These are phyloP conservation scores for Davidsoniella eucalypti DNA, from an alignment of 2,329 filamentous ascomycete species.

Conservation along the genomic window DNA sequence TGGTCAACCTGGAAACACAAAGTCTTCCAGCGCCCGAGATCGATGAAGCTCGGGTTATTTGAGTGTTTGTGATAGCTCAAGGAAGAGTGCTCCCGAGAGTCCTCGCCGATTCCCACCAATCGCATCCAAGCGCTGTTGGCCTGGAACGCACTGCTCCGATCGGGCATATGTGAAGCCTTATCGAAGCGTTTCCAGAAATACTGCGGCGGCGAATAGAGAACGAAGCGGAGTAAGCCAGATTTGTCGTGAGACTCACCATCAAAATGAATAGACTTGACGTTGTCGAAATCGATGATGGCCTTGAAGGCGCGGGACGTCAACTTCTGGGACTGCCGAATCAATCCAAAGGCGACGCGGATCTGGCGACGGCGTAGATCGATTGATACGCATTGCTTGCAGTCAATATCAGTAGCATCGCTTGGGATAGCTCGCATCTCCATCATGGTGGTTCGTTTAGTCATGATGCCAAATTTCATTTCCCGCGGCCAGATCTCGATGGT, in stretches of 20 bases:
- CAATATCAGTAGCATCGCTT: slow-evolving; percentile 3
- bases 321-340: neutral
- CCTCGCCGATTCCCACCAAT: slow-evolving; percentile 25
- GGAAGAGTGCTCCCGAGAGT: slow-evolving; percentile 15
- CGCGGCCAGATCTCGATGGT: neutral
- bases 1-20: slow-evolving; percentile 30
- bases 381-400: slow-evolving; percentile 4
- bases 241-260: neutral
- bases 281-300: slow-evolving; percentile 27
- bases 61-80: slow-evolving; percentile 24
- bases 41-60: slow-evolving; percentile 23
- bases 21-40: slow-evolving; percentile 41
- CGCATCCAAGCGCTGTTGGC: slow-evolving; percentile 25
- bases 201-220: slow-evolving; percentile 26
- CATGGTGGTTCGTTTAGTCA: neutral
- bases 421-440: slow-evolving; percentile 8
- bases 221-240: slow-evolving; percentile 26
- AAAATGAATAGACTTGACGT: slow-evolving; percentile 29
- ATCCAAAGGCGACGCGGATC: slow-evolving; percentile 7
- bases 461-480: slow-evolving; percentile 2
- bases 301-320: slow-evolving; percentile 20
- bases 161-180: too few relatives aligned
- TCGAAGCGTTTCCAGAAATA: slow-evolving; percentile 26
- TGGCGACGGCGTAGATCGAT: slow-evolving; percentile 8
- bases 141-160: too few relatives aligned